A percentile compares a stretch with the other conserved stretches of the same genome.
Evolutionary conservation across 2,329 filamentous ascomycete species (phyloP).

Genomic region (Penicillium sumatraense): DNA sequence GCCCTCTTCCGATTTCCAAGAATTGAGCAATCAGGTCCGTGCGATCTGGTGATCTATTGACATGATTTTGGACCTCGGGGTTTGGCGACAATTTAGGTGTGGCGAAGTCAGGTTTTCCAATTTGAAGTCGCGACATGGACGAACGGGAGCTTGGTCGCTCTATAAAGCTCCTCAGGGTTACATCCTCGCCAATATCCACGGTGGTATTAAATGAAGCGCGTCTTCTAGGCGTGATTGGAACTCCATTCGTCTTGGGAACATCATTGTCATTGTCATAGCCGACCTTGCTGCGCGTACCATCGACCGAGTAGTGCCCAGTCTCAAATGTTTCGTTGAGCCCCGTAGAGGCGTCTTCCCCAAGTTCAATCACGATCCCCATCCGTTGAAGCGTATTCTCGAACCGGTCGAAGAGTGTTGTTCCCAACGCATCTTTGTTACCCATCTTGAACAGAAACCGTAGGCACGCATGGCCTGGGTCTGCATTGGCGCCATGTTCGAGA

Average conservation of each 20-base stretch:
- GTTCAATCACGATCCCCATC: constrained; percentile 74
- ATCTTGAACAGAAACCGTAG: constrained; percentile 80
- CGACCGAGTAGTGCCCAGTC: constrained; percentile 30
- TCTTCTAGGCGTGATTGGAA: constrained; percentile 41
- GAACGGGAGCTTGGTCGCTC: constrained; percentile 49
- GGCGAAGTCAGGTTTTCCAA: constrained; percentile 41
- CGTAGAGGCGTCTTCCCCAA: constrained; percentile 51
- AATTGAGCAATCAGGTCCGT: constrained; percentile 45
- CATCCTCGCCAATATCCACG: constrained; percentile 58
- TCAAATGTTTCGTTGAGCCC: constrained; percentile 40
- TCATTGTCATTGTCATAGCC: constrained; percentile 21
- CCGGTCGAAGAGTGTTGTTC: constrained; percentile 66
- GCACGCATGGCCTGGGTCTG: constrained; percentile 75
- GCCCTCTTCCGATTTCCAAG: constrained; percentile 42
- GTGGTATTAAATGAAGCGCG: constrained; percentile 61
- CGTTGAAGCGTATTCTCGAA: constrained; percentile 70
- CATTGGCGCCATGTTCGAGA: constrained; percentile 69
- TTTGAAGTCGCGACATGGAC: constrained; percentile 48
- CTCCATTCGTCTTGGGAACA: constrained; percentile 32
- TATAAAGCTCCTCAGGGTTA: constrained; percentile 47
- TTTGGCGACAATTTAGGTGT: constrained; percentile 26
- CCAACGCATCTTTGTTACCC: constrained; percentile 62
- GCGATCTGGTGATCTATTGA: constrained; percentile 34
- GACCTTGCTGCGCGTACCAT: constrained; percentile 26
- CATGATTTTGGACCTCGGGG: constrained; percentile 13